Evolutionary conservation across 2,329 filamentous ascomycete genomes (phyloP).

Genomic region (Beauveria australis): DNA sequence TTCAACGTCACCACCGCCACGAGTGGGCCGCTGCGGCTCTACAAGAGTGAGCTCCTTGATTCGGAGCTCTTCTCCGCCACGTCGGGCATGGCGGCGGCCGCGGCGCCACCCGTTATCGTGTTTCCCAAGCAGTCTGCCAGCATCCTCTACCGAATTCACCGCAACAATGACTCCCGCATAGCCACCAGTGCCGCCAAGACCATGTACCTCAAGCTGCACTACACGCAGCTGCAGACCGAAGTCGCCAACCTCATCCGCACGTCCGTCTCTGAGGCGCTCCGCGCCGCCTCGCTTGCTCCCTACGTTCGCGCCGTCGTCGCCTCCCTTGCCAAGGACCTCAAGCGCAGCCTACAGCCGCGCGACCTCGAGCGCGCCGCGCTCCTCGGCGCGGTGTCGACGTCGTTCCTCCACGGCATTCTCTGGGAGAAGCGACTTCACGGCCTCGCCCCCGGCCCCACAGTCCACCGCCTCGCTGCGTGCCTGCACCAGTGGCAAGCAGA

Average conservation of each 20-base stretch:
- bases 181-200: constrained; percentile 32
- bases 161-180: constrained; percentile 33
- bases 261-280: constrained; percentile 33
- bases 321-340: constrained; percentile 36
- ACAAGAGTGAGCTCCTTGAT: constrained; percentile 60
- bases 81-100: constrained; percentile 36
- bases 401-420: constrained; percentile 34
- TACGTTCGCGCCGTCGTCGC: constrained; percentile 41
- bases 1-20: constrained; percentile 85
- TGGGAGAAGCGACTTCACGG: constrained; percentile 45
- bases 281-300: constrained; percentile 31
- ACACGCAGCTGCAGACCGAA: constrained; percentile 69
- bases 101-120: constrained; percentile 43
- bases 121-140: constrained; percentile 77
- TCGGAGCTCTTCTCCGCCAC: constrained; percentile 62
- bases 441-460: constrained; percentile 34
- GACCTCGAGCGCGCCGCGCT: constrained; percentile 50
- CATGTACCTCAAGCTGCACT: constrained; percentile 64
- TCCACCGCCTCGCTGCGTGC: constrained; percentile 18
- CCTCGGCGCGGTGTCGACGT: constrained; percentile 42
- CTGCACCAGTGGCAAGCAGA: constrained; percentile 27
- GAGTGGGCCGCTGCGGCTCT: constrained; percentile 63
- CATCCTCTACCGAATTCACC: constrained; percentile 68
- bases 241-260: constrained; percentile 44
- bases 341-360: constrained; percentile 34